Conservation (phyloP, 2,329 filamentous ascomycete species). For the Fusarium mangiferae region DNA sequence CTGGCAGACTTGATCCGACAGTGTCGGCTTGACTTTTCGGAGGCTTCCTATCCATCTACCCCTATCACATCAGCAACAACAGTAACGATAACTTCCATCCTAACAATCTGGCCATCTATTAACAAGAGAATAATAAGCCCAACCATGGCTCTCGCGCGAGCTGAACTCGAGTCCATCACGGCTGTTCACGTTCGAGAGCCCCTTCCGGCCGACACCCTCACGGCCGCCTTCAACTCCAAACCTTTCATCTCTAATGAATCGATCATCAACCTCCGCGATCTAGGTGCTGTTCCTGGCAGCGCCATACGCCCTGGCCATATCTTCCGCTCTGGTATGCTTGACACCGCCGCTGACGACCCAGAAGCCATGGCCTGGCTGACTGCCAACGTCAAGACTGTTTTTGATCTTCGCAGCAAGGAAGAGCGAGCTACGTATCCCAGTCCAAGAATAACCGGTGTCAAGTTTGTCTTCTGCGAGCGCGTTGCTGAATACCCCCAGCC, state of each 20-base stretch:
- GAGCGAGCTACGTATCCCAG: conserved; percentile 58
- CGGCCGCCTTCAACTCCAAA: conserved; percentile 50
- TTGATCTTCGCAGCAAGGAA: conserved; percentile 60
- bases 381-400: conserved; percentile 55
- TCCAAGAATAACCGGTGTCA: conserved; percentile 56
- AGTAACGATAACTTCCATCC: not conserved
- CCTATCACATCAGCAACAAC: not conserved
- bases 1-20: not conserved
- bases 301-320: conserved; percentile 54
- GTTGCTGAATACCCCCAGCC: conserved; percentile 50
- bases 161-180: conserved; percentile 51
- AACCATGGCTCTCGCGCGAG: conserved; percentile 38
- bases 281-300: conserved; percentile 57
- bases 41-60: not conserved
- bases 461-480: conserved; percentile 57
- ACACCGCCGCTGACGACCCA: conserved; percentile 43
- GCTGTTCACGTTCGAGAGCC: conserved; percentile 54
- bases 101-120: not conserved
- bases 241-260: conserved; percentile 60
- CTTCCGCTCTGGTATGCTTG: conserved; percentile 60
- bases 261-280: conserved; percentile 64
- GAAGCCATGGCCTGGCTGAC: conserved; percentile 51
- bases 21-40: not conserved
- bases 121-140: not conserved
- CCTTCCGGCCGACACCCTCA: conserved; percentile 52